phyloP scores from a whole-genome alignment of 2,329 filamentous ascomycete species.

The Chrysoporthe cubensis region DNA sequence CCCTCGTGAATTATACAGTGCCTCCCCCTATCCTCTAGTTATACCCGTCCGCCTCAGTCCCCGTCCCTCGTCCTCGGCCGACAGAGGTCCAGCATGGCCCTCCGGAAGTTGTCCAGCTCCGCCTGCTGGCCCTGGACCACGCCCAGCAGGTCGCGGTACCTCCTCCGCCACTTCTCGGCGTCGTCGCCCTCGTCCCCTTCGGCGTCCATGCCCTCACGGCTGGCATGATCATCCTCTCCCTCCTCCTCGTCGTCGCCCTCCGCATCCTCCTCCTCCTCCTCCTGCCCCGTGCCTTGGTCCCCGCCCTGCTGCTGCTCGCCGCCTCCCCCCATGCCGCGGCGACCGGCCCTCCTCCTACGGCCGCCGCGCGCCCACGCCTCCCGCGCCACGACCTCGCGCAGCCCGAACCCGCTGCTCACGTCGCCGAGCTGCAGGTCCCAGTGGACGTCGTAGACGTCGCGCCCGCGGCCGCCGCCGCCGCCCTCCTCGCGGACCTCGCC shows the following conservation, averaged over 20 bases:
- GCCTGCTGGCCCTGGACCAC: slow-evolving; percentile 63
- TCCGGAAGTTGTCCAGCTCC: slow-evolving; percentile 50
- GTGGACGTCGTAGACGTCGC: slow-evolving; percentile 39
- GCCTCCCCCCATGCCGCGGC: slow-evolving; percentile 27
- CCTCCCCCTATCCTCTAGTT: too few species aligned
- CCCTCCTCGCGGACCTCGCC: slow-evolving; percentile 2
- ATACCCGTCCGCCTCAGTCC: neutral
- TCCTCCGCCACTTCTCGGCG: slow-evolving; percentile 53
- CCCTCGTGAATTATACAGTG: too few species aligned
- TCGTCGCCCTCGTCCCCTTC: slow-evolving; percentile 30
- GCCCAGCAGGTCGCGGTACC: slow-evolving; percentile 61
- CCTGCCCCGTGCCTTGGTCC: neutral
- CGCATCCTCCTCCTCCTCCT: slow-evolving; percentile 25
- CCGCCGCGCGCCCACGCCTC: slow-evolving; percentile 42
- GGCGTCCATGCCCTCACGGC: slow-evolving; percentile 22
- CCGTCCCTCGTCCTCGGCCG: slow-evolving; percentile 7
- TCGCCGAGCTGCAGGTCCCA: slow-evolving; percentile 62
- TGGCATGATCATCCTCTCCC: slow-evolving; percentile 23
- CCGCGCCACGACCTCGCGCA: slow-evolving; percentile 53
- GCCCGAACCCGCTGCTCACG: slow-evolving; percentile 56
- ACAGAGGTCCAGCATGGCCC: slow-evolving; percentile 43
- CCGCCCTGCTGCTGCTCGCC: neutral
- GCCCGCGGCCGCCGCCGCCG: neutral
- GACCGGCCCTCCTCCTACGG: slow-evolving; percentile 13
- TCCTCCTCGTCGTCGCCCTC: slow-evolving; percentile 33